These are phyloP conservation scores for Trichomonas vaginalis DNA, from an alignment of 208 protist genomes.

Conservation along the genomic window DNA sequence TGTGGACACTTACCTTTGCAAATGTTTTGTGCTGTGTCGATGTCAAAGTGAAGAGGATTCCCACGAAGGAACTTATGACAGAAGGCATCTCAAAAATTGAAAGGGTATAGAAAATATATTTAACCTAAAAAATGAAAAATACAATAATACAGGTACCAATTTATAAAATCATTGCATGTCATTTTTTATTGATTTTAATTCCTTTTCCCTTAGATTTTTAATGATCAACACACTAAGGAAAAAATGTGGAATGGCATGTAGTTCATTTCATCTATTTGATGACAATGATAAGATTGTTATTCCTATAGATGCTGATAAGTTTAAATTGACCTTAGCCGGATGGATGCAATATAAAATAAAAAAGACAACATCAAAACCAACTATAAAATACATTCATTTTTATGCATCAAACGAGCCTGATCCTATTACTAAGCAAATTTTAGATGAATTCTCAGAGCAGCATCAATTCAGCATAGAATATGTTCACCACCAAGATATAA, in stretches of 20 bases:
- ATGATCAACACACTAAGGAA: background rate
- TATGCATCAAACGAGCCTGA: background rate
- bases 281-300: background rate
- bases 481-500: background rate
- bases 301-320: background rate
- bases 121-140: too few relatives aligned
- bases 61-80: too few relatives aligned
- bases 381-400: background rate
- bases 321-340: background rate
- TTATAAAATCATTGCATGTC: too few relatives aligned
- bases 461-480: background rate
- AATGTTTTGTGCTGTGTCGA: background rate
- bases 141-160: too few relatives aligned
- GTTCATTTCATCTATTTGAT: background rate
- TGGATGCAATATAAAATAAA: background rate
- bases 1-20: background rate
- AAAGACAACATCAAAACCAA: too few relatives aligned
- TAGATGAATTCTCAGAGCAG: background rate
- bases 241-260: background rate
- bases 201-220: too few relatives aligned
- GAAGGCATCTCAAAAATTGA: too few relatives aligned
- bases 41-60: background rate
- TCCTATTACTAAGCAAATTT: background rate
- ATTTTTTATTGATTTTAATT: too few relatives aligned
- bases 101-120: too few relatives aligned